Percentiles rank a stretch among this genome's conserved stretches.
Conservation (phyloP, 2,329 filamentous ascomycete genomes). For the Nemania bipapillata region DNA sequence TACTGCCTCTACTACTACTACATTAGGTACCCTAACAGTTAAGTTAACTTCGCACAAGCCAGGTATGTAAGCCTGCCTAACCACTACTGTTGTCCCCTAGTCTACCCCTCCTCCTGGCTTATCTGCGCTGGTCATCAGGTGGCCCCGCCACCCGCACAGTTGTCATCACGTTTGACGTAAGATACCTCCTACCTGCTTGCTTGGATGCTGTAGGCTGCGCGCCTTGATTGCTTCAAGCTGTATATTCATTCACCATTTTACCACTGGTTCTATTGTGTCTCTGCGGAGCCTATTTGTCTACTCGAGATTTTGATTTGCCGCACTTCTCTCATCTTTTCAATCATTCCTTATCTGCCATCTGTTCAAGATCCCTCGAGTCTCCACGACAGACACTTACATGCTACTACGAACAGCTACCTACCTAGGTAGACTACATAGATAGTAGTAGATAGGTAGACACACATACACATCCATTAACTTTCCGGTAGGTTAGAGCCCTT, state of each 20-base stretch:
- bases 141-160: conserved; percentile 19
- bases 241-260: neutral
- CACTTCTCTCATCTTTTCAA: neutral
- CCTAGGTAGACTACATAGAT: conserved; percentile 13
- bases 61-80: conserved; percentile 22
- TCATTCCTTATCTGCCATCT: neutral
- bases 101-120: conserved; percentile 34
- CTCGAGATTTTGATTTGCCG: neutral
- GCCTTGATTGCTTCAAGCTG: neutral
- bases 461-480: conserved; percentile 2
- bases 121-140: conserved; percentile 33
- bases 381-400: no score
- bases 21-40: no score
- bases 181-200: conserved; percentile 9
- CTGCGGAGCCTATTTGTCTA: neutral
- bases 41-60: no score
- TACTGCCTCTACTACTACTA: no score
- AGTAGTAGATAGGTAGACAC: no score
- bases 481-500: conserved; percentile 17
- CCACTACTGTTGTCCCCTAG: neutral
- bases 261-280: neutral
- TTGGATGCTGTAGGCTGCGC: neutral
- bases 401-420: neutral
- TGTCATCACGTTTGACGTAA: conserved; percentile 26
- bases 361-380: no score